Evolutionary conservation across 495 filamentous ascomycete species (phyloP).

Genomic region (Neurospora sp.): DNA sequence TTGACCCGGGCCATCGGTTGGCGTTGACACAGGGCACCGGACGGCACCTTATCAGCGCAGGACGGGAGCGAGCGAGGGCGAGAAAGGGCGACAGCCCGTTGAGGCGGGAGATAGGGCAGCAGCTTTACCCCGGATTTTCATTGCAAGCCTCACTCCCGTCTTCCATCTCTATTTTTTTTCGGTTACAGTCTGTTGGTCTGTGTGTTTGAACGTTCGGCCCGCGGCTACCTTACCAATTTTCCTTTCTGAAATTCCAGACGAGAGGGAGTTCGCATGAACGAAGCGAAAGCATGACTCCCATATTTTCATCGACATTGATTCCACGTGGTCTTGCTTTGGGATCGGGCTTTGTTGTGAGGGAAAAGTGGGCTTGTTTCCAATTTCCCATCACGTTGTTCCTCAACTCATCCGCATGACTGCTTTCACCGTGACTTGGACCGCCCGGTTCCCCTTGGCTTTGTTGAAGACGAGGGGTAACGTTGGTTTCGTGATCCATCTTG

Average conservation of each 20-base stretch:
- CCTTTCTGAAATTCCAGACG: too few relatives aligned
- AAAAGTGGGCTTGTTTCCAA: not conserved
- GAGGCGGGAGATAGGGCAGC: not conserved
- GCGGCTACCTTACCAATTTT: too few relatives aligned
- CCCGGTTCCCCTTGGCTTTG: not conserved
- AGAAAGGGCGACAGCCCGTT: not conserved
- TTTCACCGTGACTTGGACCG: not conserved
- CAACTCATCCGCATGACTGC: not conserved
- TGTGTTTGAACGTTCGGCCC: not conserved
- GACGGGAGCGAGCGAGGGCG: not conserved
- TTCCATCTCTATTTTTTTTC: not conserved
- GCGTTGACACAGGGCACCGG: not conserved
- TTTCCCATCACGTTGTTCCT: not conserved
- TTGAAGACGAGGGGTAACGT: not conserved
- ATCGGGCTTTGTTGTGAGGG: not conserved
- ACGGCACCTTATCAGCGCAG: not conserved
- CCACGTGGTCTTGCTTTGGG: not conserved
- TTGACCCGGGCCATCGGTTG: not conserved
- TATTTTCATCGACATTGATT: not conserved
- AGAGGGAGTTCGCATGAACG: not conserved
- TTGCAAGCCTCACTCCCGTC: not conserved
- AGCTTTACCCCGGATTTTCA: not conserved
- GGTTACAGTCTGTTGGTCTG: not conserved
- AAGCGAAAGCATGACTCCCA: not conserved
- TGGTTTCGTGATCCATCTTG: not conserved